Evolutionary conservation across 2,329 filamentous ascomycete species (phyloP).

Genomic region (Ophiocordyceps sinensis): DNA sequence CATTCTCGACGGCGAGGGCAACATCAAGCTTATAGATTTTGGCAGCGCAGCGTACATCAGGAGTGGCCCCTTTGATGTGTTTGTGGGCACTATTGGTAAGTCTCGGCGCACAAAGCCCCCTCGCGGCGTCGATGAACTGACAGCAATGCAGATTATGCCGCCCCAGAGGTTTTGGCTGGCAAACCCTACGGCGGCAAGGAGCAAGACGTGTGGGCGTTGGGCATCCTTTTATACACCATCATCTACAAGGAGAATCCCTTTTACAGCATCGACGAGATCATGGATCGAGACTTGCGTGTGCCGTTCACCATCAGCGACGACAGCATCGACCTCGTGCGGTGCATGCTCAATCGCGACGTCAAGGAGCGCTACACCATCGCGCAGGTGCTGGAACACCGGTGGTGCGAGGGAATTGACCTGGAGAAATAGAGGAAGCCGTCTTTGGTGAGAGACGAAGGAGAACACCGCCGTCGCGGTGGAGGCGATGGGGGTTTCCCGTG

Average conservation of each 20-base stretch:
- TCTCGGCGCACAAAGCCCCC: conserved; percentile 3
- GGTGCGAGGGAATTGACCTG: conserved; percentile 34
- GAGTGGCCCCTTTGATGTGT: conserved; percentile 95
- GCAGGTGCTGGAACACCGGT: conserved; percentile 79
- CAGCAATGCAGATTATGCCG: conserved; percentile 68
- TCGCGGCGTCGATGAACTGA: conserved; percentile 19
- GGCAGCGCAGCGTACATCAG: conserved; percentile 97
- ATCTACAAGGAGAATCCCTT: conserved; percentile 99
- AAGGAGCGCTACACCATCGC: conserved; percentile 71
- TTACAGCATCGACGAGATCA: conserved; percentile 97
- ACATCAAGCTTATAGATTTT: conserved; percentile 96
- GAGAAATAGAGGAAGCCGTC: conserved; percentile 1
- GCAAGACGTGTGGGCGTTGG: conserved; percentile 96
- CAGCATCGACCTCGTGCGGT: conserved; percentile 79
- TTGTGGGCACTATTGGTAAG: conserved; percentile 95
- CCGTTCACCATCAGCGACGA: conserved; percentile 82
- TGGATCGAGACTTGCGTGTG: conserved; percentile 87
- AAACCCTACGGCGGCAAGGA: conserved; percentile 88
- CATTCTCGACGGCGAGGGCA: conserved; percentile 84
- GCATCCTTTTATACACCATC: conserved; percentile 94
- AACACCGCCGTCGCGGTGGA: too few relatives aligned
- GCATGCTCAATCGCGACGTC: conserved; percentile 88
- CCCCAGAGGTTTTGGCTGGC: conserved; percentile 91
- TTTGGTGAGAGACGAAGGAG: too few relatives aligned
- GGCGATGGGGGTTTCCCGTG: not conserved